Base-by-base conservation (phyloP, 2,329 filamentous ascomycete genomes). In the Paecilomyces formosus region DNA sequence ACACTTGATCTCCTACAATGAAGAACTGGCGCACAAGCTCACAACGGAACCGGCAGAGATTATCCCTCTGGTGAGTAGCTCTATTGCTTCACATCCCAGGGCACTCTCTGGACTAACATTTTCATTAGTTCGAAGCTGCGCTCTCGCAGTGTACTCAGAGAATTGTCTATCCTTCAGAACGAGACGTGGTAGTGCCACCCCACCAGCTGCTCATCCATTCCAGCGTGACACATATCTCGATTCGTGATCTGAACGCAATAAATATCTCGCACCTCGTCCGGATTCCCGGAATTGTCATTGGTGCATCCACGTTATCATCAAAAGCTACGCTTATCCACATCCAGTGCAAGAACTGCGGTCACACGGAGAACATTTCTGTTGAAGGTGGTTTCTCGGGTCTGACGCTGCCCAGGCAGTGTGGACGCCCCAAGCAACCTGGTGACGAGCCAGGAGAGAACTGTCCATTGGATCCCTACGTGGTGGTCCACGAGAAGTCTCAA, bases 121-220 rank as follows among this genome's bases (percentile, higher is more conserved):
- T 31, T 13, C 13, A 30, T 60, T 56, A 96, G 92, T 99, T 99
- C 68, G 94, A 99, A 78, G 81, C 82, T 21, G 95, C 93, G 2
- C 79, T 99, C 55, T 92, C 90, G 73, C 89, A 88, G 75, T 97
- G 93, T 76, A 96, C 93, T 28, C 90, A 94, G 68, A 86, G 90
- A 67, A 97, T 99, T 70, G 88, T 99, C 61, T 96, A 92, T 72
- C 92, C 94, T 35, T 87, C 86, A 4, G 81, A 85, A 62, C 81
- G 79, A 66, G 78, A 78, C 56, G 82, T 89, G 70, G 81, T 87
- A 52, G 84, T 97, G 57, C 94, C 93, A 3, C 87, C 95, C 67
- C 93, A 97, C 74, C 94, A 99, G 75, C 85, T 99, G 30, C 88
- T 99, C 58, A 85, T 99, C 54, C 92, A 97, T 76, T 97, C 94